These are phyloP conservation scores for Cystobasidium ongulense DNA, from an alignment of 768 basidiomycete genomes.

Conservation along the genomic window DNA sequence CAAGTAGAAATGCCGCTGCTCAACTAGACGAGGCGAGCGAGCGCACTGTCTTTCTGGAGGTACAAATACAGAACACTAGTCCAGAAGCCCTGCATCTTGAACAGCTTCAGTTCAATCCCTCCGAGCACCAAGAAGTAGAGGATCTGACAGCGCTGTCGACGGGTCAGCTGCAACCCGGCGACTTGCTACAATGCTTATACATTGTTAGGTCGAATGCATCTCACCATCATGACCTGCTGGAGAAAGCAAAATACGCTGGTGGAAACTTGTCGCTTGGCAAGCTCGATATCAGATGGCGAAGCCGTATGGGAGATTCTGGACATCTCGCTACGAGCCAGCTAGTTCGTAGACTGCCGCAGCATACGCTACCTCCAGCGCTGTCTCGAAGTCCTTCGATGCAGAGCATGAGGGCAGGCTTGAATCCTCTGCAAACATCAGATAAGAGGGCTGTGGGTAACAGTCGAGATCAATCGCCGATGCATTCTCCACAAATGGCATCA, in stretches of 20 bases:
- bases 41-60: slow-evolving; percentile 23
- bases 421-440: not conserved
- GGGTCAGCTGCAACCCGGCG: slow-evolving; percentile 1
- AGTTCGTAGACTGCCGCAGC: not conserved
- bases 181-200: slow-evolving; percentile 15
- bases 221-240: not conserved
- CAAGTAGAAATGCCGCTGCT: slow-evolving; percentile 1
- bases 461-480: not conserved
- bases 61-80: slow-evolving; percentile 17
- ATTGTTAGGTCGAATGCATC: not conserved
- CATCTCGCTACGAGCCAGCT: slow-evolving; percentile 25
- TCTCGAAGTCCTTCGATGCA: not conserved
- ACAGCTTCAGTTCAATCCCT: not conserved
- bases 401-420: not conserved
- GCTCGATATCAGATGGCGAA: slow-evolving; percentile 24
- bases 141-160: not conserved
- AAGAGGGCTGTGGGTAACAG: not conserved
- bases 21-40: not conserved
- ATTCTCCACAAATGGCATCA: not conserved
- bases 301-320: slow-evolving; percentile 19
- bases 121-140: not conserved
- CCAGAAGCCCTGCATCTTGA: slow-evolving; percentile 17
- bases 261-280: slow-evolving; percentile 10
- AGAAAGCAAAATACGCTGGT: not conserved
- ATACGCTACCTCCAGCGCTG: not conserved